Evolutionary conservation across 2,329 filamentous ascomycete species (phyloP).

Genomic region (Botrytis byssoidea): DNA sequence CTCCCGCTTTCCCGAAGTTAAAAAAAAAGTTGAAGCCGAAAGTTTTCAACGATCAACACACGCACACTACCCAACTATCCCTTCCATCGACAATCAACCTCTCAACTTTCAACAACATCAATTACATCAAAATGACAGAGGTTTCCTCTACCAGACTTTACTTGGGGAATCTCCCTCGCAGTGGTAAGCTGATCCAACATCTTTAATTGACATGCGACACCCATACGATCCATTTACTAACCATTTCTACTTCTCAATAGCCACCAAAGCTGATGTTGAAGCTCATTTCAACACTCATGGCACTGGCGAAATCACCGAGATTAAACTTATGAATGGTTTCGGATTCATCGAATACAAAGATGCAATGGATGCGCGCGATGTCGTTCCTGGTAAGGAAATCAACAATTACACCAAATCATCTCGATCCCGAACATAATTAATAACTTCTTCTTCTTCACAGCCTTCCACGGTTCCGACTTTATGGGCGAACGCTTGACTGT

Average conservation of each 20-base stretch:
- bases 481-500: conserved; percentile 97
- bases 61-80: background rate
- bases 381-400: conserved; percentile 79
- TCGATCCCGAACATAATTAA: conserved; percentile 8
- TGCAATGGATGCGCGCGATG: conserved; percentile 95
- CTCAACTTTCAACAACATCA: conserved; percentile 15
- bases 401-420: conserved; percentile 28
- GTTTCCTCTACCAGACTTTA: conserved; percentile 95
- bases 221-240: background rate
- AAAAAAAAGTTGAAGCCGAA: background rate
- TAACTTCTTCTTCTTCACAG: conserved; percentile 33
- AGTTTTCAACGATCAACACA: background rate
- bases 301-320: conserved; percentile 95
- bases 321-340: conserved; percentile 99
- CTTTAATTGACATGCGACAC: conserved; percentile 2
- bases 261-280: conserved; percentile 96
- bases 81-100: conserved; percentile 1
- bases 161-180: conserved; percentile 94
- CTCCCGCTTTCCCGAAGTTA: background rate
- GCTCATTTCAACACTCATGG: conserved; percentile 94
- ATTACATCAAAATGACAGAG: conserved; percentile 60
- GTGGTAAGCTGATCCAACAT: conserved; percentile 61
- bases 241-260: conserved; percentile 47
- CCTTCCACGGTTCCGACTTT: conserved; percentile 90
- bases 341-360: conserved; percentile 99